Percentiles rank a stretch among this genome's conserved stretches.
Evolutionary conservation across 345 rosid genomes (phyloP).

Genomic region (Turnera subulata): DNA sequence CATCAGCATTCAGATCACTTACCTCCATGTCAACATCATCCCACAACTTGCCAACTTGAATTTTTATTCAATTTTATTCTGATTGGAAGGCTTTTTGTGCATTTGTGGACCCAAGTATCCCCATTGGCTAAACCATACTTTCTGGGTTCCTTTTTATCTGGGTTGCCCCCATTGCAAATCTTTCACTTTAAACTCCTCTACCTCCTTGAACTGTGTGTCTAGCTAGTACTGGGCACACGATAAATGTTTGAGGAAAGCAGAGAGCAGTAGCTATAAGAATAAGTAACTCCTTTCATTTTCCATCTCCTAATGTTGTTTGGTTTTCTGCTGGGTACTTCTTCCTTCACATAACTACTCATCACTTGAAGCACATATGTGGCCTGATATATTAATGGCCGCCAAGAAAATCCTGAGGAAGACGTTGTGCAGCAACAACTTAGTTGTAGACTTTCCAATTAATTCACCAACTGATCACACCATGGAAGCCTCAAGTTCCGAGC

Average conservation of each 20-base stretch:
- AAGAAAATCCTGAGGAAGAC: conserved; percentile 39
- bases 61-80: background rate
- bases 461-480: conserved; percentile 27
- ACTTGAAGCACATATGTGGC: too few relatives aligned
- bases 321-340: too few relatives aligned
- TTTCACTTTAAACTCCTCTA: background rate
- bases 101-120: background rate
- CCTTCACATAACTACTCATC: too few relatives aligned
- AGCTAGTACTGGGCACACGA: too few relatives aligned
- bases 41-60: conserved; percentile 3
- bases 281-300: too few relatives aligned
- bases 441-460: conserved; percentile 53
- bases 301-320: too few relatives aligned
- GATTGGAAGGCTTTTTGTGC: background rate
- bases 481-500: conserved; percentile 25
- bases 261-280: too few relatives aligned
- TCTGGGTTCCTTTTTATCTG: background rate
- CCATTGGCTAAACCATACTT: background rate
- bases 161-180: background rate
- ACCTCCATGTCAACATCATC: background rate
- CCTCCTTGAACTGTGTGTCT: too few relatives aligned
- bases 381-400: too few relatives aligned
- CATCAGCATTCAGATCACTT: conserved; percentile 2
- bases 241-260: too few relatives aligned
- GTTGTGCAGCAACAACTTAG: conserved; percentile 65